Percentiles rank a stretch among this genome's conserved stretches.
These are phyloP conservation scores for Ogataea kodamae DNA, from an alignment of 805 yeast genomes.

Conservation along the genomic window DNA sequence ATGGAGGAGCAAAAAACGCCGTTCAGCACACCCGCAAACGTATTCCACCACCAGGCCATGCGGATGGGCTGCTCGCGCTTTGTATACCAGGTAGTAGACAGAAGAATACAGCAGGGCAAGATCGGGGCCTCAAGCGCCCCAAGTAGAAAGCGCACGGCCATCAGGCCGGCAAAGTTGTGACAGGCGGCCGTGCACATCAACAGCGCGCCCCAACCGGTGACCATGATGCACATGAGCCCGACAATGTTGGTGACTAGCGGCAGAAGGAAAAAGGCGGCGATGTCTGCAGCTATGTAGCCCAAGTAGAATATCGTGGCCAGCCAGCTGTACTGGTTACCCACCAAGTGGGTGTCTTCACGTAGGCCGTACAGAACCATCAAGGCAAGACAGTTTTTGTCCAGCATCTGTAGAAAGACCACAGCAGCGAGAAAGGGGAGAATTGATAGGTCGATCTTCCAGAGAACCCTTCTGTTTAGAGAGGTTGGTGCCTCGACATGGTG, in stretches of 20 bases:
- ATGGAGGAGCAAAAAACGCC: constrained; percentile 34
- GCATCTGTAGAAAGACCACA: constrained; percentile 26
- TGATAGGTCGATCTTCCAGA: constrained; percentile 22
- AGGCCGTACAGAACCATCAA: constrained; percentile 48
- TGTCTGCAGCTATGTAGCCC: constrained; percentile 59
- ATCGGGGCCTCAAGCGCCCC: constrained; percentile 41
- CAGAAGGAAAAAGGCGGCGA: constrained; percentile 41
- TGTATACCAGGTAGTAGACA: constrained; percentile 35
- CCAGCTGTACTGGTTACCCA: constrained; percentile 50
- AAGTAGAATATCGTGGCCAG: constrained; percentile 58
- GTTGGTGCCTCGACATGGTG: too few species aligned
- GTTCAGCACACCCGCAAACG: constrained; percentile 31
- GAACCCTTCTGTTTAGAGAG: constrained; percentile 22
- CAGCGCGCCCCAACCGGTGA: constrained; percentile 45
- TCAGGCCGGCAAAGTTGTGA: constrained; percentile 43
- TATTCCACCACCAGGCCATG: constrained; percentile 33
- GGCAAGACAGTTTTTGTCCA: constrained; percentile 42
- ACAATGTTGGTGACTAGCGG: constrained; percentile 32
- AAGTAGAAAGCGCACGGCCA: constrained; percentile 44
- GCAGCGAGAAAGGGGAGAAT: constrained; percentile 30
- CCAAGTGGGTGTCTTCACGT: constrained; percentile 36
- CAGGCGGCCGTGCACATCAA: constrained; percentile 47
- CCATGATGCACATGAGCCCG: constrained; percentile 33
- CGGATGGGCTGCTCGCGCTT: constrained; percentile 33
- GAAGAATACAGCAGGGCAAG: constrained; percentile 35